Evolutionary conservation across 2,329 filamentous ascomycete species (phyloP).

Genomic region (Bipolaris victoriae): DNA sequence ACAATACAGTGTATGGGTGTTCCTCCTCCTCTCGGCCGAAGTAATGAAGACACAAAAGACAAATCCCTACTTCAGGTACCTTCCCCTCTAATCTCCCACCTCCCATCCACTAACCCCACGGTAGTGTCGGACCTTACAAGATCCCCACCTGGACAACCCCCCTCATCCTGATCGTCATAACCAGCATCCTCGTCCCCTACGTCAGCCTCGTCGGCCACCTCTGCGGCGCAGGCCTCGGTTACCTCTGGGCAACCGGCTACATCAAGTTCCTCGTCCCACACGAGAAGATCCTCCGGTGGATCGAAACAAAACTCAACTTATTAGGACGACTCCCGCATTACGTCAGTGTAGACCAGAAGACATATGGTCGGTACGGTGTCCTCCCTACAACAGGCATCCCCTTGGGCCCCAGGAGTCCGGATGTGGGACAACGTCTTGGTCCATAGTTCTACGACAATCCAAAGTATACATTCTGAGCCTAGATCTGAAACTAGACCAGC

Average conservation of each 20-base stretch:
- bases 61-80: constrained; percentile 75
- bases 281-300: constrained; percentile 84
- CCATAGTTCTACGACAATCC: constrained; percentile 17
- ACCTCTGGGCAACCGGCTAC: constrained; percentile 86
- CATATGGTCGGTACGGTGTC: constrained; percentile 89
- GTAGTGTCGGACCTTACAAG: constrained; percentile 64
- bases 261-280: constrained; percentile 88
- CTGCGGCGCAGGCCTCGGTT: constrained; percentile 82
- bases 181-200: constrained; percentile 77
- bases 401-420: constrained; percentile 35
- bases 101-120: constrained; percentile 8
- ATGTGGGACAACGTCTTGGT: constrained; percentile 39
- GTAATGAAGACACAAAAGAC: constrained; percentile 82
- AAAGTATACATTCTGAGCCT: not conserved
- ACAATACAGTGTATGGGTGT: constrained; percentile 81
- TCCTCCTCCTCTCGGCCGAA: constrained; percentile 83
- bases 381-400: constrained; percentile 61
- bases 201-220: constrained; percentile 87
- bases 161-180: constrained; percentile 74
- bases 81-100: constrained; percentile 40
- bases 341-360: constrained; percentile 94
- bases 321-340: constrained; percentile 86
- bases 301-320: constrained; percentile 87
- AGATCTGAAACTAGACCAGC: not conserved
- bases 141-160: constrained; percentile 95